Percentiles rank a stretch among this genome's conserved stretches.
Evolutionary conservation across 2,329 filamentous ascomycete species (phyloP).

Genomic region (Blastomyces parvus): DNA sequence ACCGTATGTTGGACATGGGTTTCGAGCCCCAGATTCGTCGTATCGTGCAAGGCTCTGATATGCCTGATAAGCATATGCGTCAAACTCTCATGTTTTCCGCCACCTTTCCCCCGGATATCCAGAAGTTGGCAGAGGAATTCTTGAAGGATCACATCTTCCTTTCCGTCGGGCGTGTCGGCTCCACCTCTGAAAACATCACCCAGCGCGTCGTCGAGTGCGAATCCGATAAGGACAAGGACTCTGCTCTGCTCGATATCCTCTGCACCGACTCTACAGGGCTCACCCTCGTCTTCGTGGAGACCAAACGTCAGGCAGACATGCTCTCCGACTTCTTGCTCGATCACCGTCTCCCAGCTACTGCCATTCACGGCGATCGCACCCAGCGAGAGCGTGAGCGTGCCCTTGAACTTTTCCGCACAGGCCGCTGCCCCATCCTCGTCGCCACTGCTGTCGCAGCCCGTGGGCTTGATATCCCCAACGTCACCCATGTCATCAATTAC

Average conservation of each 20-base stretch:
- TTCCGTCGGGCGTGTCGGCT: conserved; percentile 95
- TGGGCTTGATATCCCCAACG: conserved; percentile 89
- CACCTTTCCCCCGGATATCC: conserved; percentile 97
- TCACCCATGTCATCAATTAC: conserved; percentile 97
- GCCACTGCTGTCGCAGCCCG: conserved; percentile 91
- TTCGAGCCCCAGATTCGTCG: conserved; percentile 99
- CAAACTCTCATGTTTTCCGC: conserved; percentile 99
- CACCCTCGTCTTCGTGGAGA: conserved; percentile 97
- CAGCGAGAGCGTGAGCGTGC: conserved; percentile 98
- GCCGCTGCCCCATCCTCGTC: conserved; percentile 88
- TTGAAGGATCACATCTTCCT: conserved; percentile 99
- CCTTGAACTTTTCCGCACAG: conserved; percentile 94
- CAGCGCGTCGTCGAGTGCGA: conserved; percentile 98
- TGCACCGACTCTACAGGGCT: conserved; percentile 81
- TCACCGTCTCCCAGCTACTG: conserved; percentile 95
- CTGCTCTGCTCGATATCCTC: conserved; percentile 90
- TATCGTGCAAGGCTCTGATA: conserved; percentile 97
- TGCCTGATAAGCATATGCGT: conserved; percentile 72
- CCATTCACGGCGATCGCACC: conserved; percentile 96
- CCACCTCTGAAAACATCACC: conserved; percentile 99
- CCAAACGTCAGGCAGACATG: conserved; percentile 98
- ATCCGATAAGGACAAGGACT: conserved; percentile 94
- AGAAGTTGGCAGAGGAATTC: conserved; percentile 98
- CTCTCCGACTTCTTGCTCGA: conserved; percentile 98
- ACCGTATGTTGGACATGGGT: conserved; percentile 99